phyloP scores from a whole-genome alignment of 768 basidiomycete genomes.

The Psilocybe cyanescens region DNA sequence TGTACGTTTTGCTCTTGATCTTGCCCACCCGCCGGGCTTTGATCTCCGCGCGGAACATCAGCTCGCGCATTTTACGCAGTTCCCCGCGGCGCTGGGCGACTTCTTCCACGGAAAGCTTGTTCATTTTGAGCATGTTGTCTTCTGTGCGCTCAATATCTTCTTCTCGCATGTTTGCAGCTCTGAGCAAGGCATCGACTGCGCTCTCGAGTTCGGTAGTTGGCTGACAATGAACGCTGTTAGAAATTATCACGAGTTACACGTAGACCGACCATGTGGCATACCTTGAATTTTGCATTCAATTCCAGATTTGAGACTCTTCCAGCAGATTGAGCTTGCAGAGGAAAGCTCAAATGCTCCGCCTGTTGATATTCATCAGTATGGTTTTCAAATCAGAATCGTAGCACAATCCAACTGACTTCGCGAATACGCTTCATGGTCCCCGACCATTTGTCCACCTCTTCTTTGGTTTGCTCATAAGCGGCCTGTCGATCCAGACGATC shows the following conservation, averaged over 20 bases:
- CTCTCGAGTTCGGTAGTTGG: slow-evolving; percentile 86
- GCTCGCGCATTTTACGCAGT: slow-evolving; percentile 86
- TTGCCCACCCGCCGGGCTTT: slow-evolving; percentile 90
- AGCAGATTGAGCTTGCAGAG: slow-evolving; percentile 67
- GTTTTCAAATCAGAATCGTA: slow-evolving; percentile 5
- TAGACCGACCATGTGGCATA: slow-evolving; percentile 28
- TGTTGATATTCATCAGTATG: slow-evolving; percentile 27
- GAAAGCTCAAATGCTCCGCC: slow-evolving; percentile 90
- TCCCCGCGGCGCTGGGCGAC: slow-evolving; percentile 80
- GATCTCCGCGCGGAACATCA: slow-evolving; percentile 90
- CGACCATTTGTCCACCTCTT: slow-evolving; percentile 93
- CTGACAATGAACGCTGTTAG: slow-evolving; percentile 35
- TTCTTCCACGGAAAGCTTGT: slow-evolving; percentile 84
- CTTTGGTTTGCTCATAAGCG: slow-evolving; percentile 91
- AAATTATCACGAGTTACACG: neutral
- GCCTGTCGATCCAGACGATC: slow-evolving; percentile 92
- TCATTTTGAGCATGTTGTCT: slow-evolving; percentile 71
- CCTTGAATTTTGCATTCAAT: slow-evolving; percentile 85
- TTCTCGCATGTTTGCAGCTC: slow-evolving; percentile 82
- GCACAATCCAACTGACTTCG: slow-evolving; percentile 53
- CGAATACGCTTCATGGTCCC: slow-evolving; percentile 90
- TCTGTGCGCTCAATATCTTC: slow-evolving; percentile 80
- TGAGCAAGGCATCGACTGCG: slow-evolving; percentile 80
- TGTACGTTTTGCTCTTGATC: slow-evolving; percentile 95
- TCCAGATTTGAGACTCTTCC: slow-evolving; percentile 71